Evolutionary conservation across 345 rosid species (phyloP).

Genomic region (Eucalyptus grandis): DNA sequence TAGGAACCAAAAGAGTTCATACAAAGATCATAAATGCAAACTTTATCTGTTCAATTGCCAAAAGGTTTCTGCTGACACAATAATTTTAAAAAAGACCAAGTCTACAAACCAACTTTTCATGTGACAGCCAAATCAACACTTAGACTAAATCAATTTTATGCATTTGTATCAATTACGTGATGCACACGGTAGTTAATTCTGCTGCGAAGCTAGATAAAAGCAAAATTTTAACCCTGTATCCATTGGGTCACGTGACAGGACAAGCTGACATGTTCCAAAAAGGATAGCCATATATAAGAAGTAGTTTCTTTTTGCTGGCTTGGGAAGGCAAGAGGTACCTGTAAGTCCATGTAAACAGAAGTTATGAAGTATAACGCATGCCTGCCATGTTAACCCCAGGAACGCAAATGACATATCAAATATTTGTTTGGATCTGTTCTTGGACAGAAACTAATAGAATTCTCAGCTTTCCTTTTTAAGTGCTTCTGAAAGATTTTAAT

Average conservation of each 20-base stretch:
- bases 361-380: background rate
- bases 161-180: background rate
- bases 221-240: background rate
- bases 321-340: background rate
- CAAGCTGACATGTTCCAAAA: background rate
- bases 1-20: background rate
- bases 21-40: background rate
- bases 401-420: background rate
- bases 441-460: background rate
- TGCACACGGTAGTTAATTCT: background rate
- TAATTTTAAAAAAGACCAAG: background rate
- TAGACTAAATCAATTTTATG: background rate
- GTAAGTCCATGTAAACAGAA: background rate
- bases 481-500: background rate
- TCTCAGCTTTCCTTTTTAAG: background rate
- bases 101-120: background rate
- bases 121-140: background rate
- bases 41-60: background rate
- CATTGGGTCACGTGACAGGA: background rate
- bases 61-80: background rate
- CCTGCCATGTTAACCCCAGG: background rate
- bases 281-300: background rate
- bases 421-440: background rate
- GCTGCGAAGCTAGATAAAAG: background rate
- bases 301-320: background rate